Conservation (phyloP, 73 alveolate species). For the Tetrahymena elliotti region DNA sequence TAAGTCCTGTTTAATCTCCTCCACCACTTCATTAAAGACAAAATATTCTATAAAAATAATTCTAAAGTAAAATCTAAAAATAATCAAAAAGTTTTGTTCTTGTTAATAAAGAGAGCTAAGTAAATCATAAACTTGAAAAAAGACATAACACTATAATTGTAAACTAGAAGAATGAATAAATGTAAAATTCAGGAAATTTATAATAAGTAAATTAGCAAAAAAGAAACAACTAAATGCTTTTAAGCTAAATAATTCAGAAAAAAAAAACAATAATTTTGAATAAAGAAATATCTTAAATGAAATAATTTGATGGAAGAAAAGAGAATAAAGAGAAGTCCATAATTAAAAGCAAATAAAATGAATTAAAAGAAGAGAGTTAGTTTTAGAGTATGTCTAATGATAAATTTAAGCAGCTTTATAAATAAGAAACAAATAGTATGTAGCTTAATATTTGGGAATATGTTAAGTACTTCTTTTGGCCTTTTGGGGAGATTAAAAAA, state of each 20-base stretch:
- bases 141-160: too few relatives aligned
- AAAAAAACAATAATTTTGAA: neutral
- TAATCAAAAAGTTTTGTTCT: neutral
- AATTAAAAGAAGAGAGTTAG: neutral
- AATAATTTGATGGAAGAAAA: neutral
- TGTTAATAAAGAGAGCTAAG: too few relatives aligned
- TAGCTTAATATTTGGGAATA: neutral
- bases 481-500: neutral
- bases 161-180: neutral
- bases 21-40: neutral
- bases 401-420: neutral
- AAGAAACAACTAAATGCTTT: too few relatives aligned
- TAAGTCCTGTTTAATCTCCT: neutral
- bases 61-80: too few relatives aligned
- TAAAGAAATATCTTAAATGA: neutral
- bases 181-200: neutral
- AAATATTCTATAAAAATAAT: too few relatives aligned
- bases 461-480: neutral
- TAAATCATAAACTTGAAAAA: neutral
- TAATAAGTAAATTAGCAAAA: too few relatives aligned
- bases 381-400: neutral
- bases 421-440: neutral
- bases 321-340: neutral
- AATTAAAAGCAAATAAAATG: neutral
- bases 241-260: neutral